phyloP scores from a whole-genome alignment of 257 asterid genomes.

The Solanum sitiens region DNA sequence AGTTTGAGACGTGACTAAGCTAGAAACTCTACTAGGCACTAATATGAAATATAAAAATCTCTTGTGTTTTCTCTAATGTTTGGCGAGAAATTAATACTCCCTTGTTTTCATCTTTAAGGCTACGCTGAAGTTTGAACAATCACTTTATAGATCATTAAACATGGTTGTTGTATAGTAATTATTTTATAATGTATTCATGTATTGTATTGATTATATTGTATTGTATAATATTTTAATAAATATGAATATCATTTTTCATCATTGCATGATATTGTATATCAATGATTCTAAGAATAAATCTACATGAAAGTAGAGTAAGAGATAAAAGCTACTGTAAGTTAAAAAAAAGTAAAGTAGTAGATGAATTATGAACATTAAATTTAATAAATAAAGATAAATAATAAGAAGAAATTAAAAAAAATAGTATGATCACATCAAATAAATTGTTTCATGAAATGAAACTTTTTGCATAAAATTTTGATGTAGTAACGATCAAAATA shows the following conservation, averaged over 20 bases:
- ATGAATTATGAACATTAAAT: no score
- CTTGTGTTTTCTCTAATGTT: background rate
- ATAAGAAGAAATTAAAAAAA: no score
- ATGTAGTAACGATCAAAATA: background rate
- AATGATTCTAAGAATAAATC: no score
- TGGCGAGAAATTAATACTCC: background rate
- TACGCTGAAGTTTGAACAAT: background rate
- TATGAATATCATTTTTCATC: background rate
- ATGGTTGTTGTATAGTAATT: background rate
- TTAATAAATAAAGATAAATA: no score
- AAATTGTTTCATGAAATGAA: no score
- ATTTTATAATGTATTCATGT: background rate
- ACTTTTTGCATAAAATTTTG: background rate
- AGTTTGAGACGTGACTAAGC: background rate
- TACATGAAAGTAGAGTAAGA: background rate
- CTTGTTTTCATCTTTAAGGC: background rate
- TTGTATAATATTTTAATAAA: no score
- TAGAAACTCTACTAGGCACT: background rate
- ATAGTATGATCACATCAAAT: no score
- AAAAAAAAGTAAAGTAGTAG: no score
- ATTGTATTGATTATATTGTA: no score
- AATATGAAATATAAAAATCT: background rate
- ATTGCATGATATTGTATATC: background rate
- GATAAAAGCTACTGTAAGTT: no score
- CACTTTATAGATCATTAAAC: background rate